Conservation (phyloP, 257 asterid genomes). For the Eucommia ulmoides region DNA sequence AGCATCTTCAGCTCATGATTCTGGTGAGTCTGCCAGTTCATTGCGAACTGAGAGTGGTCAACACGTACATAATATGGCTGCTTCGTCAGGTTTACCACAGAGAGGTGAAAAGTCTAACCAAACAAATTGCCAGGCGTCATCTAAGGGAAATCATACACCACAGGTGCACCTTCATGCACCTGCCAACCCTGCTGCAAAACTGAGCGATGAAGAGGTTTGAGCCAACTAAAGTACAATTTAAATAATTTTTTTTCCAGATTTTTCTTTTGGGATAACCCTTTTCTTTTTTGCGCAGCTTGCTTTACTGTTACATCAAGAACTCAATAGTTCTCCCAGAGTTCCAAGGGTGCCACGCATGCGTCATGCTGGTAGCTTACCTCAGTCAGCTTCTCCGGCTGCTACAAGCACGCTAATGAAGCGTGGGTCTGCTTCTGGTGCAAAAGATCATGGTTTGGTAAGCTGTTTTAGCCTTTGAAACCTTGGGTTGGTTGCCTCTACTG, state of each 20-base stretch:
- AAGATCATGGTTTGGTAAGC: conserved; percentile 64
- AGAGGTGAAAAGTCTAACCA: conserved; percentile 56
- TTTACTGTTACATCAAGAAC: conserved; percentile 88
- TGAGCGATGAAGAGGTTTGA: conserved; percentile 94
- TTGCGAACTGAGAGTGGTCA: conserved; percentile 33
- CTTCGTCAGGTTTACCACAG: conserved; percentile 29
- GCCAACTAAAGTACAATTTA: conserved; percentile 1
- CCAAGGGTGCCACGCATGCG: conserved; percentile 97
- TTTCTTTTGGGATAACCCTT: conserved; percentile 1
- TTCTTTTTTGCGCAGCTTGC: conserved; percentile 48
- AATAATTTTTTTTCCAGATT: conserved; percentile 6
- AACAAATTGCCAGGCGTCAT: conserved; percentile 32
- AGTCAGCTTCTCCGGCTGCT: conserved; percentile 54
- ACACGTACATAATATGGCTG: conserved; percentile 34
- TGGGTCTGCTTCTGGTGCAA: conserved; percentile 58
- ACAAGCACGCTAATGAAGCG: conserved; percentile 67
- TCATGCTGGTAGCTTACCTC: conserved; percentile 89
- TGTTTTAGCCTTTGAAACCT: conserved; percentile 9
- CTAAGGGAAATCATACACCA: conserved; percentile 41
- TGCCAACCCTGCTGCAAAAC: conserved; percentile 49
- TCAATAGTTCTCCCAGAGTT: conserved; percentile 96
- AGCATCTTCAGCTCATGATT: conserved; percentile 21
- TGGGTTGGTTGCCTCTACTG: conserved; percentile 6
- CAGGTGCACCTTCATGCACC: conserved; percentile 38
- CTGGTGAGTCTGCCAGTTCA: conserved; percentile 32